Conservation (phyloP, 2,329 filamentous ascomycete species). For the Lasiodiplodia sp. region DNA sequence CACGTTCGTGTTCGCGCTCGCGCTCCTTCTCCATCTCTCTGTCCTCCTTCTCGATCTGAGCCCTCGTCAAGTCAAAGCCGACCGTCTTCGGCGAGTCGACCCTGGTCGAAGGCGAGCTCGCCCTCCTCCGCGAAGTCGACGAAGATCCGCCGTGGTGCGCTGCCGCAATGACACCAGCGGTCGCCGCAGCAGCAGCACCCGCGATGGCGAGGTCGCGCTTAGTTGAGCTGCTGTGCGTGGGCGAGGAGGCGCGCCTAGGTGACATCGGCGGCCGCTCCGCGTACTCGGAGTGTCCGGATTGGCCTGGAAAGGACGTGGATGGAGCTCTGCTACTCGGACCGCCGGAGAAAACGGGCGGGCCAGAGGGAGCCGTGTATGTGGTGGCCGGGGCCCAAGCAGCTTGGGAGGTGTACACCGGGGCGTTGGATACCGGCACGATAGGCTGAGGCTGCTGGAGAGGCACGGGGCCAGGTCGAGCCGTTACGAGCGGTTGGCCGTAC, state of each 20-base stretch:
- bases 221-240: slow-evolving; percentile 47
- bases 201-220: slow-evolving; percentile 54
- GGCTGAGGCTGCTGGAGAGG: slow-evolving; percentile 88
- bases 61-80: slow-evolving; percentile 64
- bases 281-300: background rate
- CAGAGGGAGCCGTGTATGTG: slow-evolving; percentile 50
- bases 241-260: slow-evolving; percentile 55
- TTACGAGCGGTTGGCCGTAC: slow-evolving; percentile 45
- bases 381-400: slow-evolving; percentile 42
- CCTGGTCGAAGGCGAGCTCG: slow-evolving; percentile 31
- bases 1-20: slow-evolving; percentile 32
- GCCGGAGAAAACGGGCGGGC: slow-evolving; percentile 51
- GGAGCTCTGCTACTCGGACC: slow-evolving; percentile 31
- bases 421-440: slow-evolving; percentile 72
- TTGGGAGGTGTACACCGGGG: slow-evolving; percentile 64
- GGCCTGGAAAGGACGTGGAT: slow-evolving; percentile 23
- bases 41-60: slow-evolving; percentile 60
- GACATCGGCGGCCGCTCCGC: slow-evolving; percentile 37
- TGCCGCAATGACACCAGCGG: slow-evolving; percentile 44
- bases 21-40: slow-evolving; percentile 46
- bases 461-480: slow-evolving; percentile 57
- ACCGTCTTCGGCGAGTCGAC: slow-evolving; percentile 54
- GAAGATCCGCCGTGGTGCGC: slow-evolving; percentile 1
- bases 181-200: slow-evolving; percentile 52
- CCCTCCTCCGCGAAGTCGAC: slow-evolving; percentile 13